Evolutionary conservation across 2,329 filamentous ascomycete species (phyloP), one percentile per base, ranked within the genome.

Genomic region (Hypoxylon sp.): DNA sequence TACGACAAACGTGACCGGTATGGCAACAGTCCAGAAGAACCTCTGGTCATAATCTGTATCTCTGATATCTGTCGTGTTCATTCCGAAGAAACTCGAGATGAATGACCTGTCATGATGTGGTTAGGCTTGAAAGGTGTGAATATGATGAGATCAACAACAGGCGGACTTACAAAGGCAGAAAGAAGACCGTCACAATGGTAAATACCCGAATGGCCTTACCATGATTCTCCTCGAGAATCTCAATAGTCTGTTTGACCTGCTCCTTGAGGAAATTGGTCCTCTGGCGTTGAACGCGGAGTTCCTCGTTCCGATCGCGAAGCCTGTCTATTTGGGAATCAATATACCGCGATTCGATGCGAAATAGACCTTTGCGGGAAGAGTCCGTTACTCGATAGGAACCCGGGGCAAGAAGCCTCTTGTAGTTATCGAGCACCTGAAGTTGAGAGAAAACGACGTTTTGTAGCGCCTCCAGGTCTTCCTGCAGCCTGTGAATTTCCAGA

Each of bases 191-290:
- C 21, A 71, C 68, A 11, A 71, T 53, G 0, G 67, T 72, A 41
- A 71, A 72, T 14, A 71, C 64, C 12, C 67, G 57, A 19, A 71
- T 71, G 7, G 62, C 70, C 50, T 67, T 72, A 11, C 64, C 64
- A 43, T 71, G 66, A 23, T 67, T 63, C 37, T 72, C 70, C 43
- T 72, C 64, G 2, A 63, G 63, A 16, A 70, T 59, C 11, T 70
- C 68, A 6, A 70, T 67, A 11, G 55, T 59, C 43, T 69, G 69
- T 29, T 43, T 50, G 27, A 60, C 46, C 14, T 60, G 56, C 21
- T 56, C 53, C 41, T 56, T 56, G 14, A 56, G 43, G n/a, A 37
- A 47, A 12, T 19, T 27, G 6, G 41, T 56, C 30, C 41, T 47
- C 27, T 47, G 12, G 7, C 29, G 53, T 27, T 46, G 43, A 25